Percentiles rank a stretch among this genome's conserved stretches.
These are phyloP conservation scores for Spergularia marina DNA, from an alignment of 148 eudicot genomes.

Conservation along the genomic window DNA sequence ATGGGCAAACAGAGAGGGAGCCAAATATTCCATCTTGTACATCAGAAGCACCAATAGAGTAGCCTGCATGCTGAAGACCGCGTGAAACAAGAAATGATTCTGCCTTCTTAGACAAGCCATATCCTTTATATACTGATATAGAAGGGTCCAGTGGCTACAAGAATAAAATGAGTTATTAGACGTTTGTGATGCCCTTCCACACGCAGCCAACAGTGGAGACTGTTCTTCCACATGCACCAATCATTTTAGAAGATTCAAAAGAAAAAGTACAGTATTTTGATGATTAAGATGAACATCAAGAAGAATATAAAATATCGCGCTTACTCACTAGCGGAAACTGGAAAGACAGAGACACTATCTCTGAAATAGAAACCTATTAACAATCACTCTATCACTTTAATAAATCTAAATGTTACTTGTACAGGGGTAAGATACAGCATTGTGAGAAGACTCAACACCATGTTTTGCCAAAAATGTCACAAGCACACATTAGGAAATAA, in stretches of 20 bases:
- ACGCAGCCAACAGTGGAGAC: not conserved
- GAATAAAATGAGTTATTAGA: not conserved
- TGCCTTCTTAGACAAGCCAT: conserved; percentile 59
- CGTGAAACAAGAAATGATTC: conserved; percentile 52
- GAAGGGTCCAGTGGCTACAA: conserved; percentile 42
- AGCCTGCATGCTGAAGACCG: conserved; percentile 64
- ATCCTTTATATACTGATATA: conserved; percentile 68
- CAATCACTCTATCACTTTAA: too few species aligned
- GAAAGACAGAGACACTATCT: too few species aligned
- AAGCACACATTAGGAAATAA: too few species aligned
- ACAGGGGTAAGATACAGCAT: too few species aligned
- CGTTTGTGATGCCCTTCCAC: not conserved
- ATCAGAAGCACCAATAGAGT: conserved; percentile 49
- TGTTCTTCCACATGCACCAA: not conserved
- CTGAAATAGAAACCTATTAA: too few species aligned
- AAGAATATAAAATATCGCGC: not conserved
- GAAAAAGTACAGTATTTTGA: not conserved
- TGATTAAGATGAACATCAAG: not conserved
- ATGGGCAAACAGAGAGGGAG: conserved; percentile 58
- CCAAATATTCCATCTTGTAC: conserved; percentile 62
- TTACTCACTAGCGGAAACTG: too few species aligned
- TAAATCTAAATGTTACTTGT: too few species aligned
- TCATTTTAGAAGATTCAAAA: not conserved
- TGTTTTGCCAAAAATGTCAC: too few species aligned
- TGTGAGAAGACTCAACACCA: too few species aligned